Conservation (phyloP, 139 green algal species). For the Tetratostichococcus sp. region DNA sequence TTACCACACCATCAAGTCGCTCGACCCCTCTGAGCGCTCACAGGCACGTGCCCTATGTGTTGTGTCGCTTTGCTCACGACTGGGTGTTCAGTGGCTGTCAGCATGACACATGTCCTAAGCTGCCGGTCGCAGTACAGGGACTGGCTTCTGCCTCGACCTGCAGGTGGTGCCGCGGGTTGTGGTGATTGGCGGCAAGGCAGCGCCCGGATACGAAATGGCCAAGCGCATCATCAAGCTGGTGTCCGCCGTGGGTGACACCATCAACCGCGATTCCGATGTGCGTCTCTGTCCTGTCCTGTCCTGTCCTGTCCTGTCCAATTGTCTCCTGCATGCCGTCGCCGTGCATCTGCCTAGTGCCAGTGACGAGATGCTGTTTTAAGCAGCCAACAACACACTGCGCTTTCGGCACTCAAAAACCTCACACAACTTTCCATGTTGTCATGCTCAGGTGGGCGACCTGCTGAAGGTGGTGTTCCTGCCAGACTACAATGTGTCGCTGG, state of each 20-base stretch:
- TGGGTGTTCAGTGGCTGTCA: too few relatives aligned
- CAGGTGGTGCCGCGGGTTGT: conserved; percentile 81
- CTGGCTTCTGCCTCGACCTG: too few relatives aligned
- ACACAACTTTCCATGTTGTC: too few relatives aligned
- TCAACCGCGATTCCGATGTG: conserved; percentile 89
- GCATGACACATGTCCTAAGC: too few relatives aligned
- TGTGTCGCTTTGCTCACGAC: too few relatives aligned
- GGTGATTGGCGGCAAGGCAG: conserved; percentile 96
- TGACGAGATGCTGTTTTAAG: background rate
- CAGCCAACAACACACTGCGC: too few relatives aligned
- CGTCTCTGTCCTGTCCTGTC: too few relatives aligned
- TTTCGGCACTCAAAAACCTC: too few relatives aligned
- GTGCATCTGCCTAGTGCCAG: background rate
- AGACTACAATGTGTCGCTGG: conserved; percentile 97
- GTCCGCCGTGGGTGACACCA: conserved; percentile 77
- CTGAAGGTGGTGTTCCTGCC: conserved; percentile 84
- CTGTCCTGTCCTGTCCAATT: background rate
- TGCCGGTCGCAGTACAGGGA: too few relatives aligned
- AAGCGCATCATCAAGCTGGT: conserved; percentile 98
- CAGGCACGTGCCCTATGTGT: conserved; percentile 22
- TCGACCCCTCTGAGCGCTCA: conserved; percentile 78
- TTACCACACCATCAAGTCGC: conserved; percentile 90
- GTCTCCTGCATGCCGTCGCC: background rate
- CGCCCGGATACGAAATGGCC: conserved; percentile 95
- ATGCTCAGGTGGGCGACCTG: conserved; percentile 25